Percentiles rank a stretch among this genome's conserved stretches.
Conservation (phyloP, 805 yeast species). For the Pachysolen tannophilus region DNA sequence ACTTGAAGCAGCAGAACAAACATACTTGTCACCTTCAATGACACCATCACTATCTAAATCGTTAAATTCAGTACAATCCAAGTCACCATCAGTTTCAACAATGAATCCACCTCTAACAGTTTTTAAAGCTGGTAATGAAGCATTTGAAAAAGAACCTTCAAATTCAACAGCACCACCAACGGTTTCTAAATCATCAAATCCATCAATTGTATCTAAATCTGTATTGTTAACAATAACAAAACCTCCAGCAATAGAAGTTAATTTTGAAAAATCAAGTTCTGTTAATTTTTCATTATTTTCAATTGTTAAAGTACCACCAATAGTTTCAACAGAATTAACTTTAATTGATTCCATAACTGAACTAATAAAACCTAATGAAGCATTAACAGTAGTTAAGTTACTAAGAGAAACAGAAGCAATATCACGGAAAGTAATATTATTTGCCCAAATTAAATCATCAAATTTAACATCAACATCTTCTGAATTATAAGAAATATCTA, state of each 20-base stretch:
- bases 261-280: slow-evolving; percentile 57
- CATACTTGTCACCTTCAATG: slow-evolving; percentile 85
- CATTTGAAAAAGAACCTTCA: slow-evolving; percentile 73
- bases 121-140: slow-evolving; percentile 63
- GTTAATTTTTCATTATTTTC: slow-evolving; percentile 67
- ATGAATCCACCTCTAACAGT: slow-evolving; percentile 90
- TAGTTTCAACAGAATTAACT: slow-evolving; percentile 42
- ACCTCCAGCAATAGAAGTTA: slow-evolving; percentile 86
- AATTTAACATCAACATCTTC: slow-evolving; percentile 62
- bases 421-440: slow-evolving; percentile 79
- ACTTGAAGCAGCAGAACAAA: slow-evolving; percentile 40
- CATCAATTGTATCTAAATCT: slow-evolving; percentile 52
- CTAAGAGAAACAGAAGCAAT: slow-evolving; percentile 66
- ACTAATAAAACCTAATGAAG: slow-evolving; percentile 74
- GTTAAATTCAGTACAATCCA: slow-evolving; percentile 76
- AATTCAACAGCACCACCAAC: slow-evolving; percentile 86
- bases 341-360: slow-evolving; percentile 54
- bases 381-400: slow-evolving; percentile 64
- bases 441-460: slow-evolving; percentile 72
- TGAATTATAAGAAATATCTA: slow-evolving; percentile 83
- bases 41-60: slow-evolving; percentile 66
- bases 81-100: slow-evolving; percentile 66
- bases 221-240: slow-evolving; percentile 84
- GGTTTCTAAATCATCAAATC: slow-evolving; percentile 64
- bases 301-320: slow-evolving; percentile 80